phyloP scores from a whole-genome alignment of 129 eudicot genomes.

The Gnaphalium uliginosum region DNA sequence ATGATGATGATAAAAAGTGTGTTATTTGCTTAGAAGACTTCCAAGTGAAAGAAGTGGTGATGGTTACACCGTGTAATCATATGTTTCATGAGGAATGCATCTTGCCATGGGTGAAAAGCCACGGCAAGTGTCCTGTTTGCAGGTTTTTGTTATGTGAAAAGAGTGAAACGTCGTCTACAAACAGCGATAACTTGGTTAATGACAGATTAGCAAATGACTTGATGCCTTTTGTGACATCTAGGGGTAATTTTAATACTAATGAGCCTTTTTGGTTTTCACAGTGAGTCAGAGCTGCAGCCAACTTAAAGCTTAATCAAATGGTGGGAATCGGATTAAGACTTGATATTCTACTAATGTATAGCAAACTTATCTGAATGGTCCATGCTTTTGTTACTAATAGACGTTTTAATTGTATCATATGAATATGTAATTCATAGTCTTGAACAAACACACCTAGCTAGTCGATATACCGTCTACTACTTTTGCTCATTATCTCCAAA shows the following conservation, averaged over 20 bases:
- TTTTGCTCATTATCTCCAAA: conserved; percentile 26
- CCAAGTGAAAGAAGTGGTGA: conserved; percentile 49
- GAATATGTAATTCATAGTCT: background rate
- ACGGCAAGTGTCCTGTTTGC: conserved; percentile 72
- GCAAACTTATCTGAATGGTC: background rate
- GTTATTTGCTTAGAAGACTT: conserved; percentile 78
- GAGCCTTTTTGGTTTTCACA: conserved; percentile 19
- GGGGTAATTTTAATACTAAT: conserved; percentile 7
- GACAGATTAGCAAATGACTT: conserved; percentile 24
- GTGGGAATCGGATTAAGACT: background rate
- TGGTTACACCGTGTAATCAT: conserved; percentile 73
- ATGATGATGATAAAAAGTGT: conserved; percentile 57
- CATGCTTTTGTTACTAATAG: too few relatives aligned
- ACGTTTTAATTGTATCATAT: too few relatives aligned
- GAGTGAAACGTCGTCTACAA: background rate
- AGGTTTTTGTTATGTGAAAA: conserved; percentile 42
- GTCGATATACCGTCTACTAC: background rate
- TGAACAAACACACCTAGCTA: background rate
- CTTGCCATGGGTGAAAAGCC: conserved; percentile 77
- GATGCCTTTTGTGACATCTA: conserved; percentile 33
- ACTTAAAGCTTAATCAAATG: background rate
- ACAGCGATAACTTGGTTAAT: conserved; percentile 3
- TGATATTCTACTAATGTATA: background rate
- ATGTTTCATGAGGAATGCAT: conserved; percentile 87
- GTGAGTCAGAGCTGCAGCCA: background rate